Evolutionary conservation across 129 eudicot species (phyloP), one percentile per base, ranked within the genome.

Genomic region (Mikania micrantha): DNA sequence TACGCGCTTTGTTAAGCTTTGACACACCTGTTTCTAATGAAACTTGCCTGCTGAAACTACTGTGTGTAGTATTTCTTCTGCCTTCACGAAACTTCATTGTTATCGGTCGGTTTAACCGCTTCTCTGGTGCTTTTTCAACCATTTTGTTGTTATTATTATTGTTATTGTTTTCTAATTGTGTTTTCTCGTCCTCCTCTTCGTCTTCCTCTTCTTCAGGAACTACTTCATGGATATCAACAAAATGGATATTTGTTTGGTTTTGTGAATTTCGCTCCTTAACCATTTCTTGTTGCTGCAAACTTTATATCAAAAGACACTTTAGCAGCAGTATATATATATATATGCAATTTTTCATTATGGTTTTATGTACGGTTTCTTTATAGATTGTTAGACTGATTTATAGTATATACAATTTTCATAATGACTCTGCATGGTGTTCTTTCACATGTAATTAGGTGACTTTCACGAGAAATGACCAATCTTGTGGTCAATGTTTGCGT

Each of bases 21-120:
- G 98, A 84, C 17, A 92, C 95, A 0, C 95, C 95, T 3, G 95
- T 87, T 67, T 81, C 97, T 34, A 86, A 68, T 0, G 97, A 87
- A 29, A 86, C 95, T 39, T 90, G 95, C 64, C 92, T 74, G 77
- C 95, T 82, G 44, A 88, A 77, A 40, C 77, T 77, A 66, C 64
- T 79, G 1, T 69, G 79, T 61, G 72, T 2, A 9, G 16, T 39
- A 4, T 29, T 69, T 57, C 87, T 69, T 58, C 56, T 85, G 13
- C 54, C 64, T 15, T 90, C 88, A 9, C 80, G 84, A 21, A 73
- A 16, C 60, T 72, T 84, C 16, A 28, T 62, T 45, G 47, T 10
- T 0, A 29, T 69, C 40, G 78, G 62, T 13, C 25, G 24, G 57
- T 71, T 68, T 11, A 32, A n/a, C 2, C 74, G 79, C 32, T 75